Evolutionary conservation across 2,329 filamentous ascomycete genomes (phyloP).

Genomic region (Epichloe baconii): DNA sequence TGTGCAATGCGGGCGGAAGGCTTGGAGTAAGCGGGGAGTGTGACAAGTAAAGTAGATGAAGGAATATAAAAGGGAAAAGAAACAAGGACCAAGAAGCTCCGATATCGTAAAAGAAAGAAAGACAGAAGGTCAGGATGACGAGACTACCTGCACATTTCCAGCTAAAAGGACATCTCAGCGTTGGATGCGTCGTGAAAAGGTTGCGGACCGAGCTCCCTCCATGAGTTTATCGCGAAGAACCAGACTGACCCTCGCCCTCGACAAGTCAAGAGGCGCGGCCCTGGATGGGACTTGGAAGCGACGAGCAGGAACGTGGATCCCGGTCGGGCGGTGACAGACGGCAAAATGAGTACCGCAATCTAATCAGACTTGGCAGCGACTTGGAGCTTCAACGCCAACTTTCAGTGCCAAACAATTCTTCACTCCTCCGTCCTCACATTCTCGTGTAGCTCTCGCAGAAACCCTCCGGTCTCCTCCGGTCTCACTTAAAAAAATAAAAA

Average conservation of each 20-base stretch:
- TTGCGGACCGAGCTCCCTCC: background rate
- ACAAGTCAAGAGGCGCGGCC: background rate
- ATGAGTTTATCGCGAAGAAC: background rate
- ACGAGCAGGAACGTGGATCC: constrained; percentile 1
- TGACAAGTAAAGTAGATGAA: background rate
- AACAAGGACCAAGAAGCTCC: constrained; percentile 6
- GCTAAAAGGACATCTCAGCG: constrained; percentile 13
- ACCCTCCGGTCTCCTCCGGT: background rate
- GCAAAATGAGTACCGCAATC: constrained; percentile 2
- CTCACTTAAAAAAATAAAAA: too few species aligned
- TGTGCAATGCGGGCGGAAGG: background rate
- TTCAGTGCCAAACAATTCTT: background rate
- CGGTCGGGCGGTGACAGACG: constrained; percentile 10
- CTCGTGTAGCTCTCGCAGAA: background rate
- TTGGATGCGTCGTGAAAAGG: background rate
- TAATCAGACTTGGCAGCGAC: background rate
- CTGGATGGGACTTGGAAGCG: background rate
- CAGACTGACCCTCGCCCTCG: constrained; percentile 9
- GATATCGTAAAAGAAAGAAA: background rate
- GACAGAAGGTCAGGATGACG: background rate
- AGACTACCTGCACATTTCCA: constrained; percentile 7
- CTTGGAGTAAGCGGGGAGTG: background rate
- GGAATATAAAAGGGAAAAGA: background rate
- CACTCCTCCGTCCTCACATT: background rate
- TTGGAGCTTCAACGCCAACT: background rate